Conservation (phyloP, 2,329 filamentous ascomycete species). For the Phaeosphaeriaceae sp. region DNA sequence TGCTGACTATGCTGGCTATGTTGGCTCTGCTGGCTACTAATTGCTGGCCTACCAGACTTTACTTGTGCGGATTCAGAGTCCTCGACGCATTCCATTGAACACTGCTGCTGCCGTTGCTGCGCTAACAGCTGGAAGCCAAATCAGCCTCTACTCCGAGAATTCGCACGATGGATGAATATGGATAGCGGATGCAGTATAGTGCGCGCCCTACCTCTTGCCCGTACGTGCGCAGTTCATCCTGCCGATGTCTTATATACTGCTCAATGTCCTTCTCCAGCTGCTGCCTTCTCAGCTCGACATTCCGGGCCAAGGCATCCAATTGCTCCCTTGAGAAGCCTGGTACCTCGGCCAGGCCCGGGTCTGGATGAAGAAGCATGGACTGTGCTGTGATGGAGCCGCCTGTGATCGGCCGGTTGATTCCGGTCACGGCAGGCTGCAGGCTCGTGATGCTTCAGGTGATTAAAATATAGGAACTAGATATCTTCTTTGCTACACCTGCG, state of each 20-base stretch:
- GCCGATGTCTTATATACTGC: constrained; percentile 42
- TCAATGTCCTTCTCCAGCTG: constrained; percentile 46
- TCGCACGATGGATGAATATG: constrained; percentile 7
- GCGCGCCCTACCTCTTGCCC: constrained; percentile 37
- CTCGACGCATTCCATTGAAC: constrained; percentile 35
- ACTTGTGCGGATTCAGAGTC: constrained; percentile 15
- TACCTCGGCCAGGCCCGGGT: constrained; percentile 40
- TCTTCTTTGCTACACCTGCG: constrained; percentile 14
- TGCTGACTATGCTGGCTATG: no score
- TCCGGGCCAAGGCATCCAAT: constrained; percentile 40
- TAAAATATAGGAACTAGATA: not conserved
- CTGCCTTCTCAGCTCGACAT: constrained; percentile 43
- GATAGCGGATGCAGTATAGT: not conserved
- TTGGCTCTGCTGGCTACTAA: constrained; percentile 1
- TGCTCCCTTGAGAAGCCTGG: constrained; percentile 40
- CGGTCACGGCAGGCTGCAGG: constrained; percentile 4
- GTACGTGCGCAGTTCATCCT: constrained; percentile 40
- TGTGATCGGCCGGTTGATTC: constrained; percentile 25
- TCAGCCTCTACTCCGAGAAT: constrained; percentile 36
- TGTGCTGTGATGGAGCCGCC: constrained; percentile 5
- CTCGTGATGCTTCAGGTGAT: not conserved
- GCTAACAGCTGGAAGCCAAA: constrained; percentile 40
- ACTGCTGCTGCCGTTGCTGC: constrained; percentile 22
- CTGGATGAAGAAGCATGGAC: constrained; percentile 41
- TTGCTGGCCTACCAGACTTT: not conserved